Conservation (phyloP, 768 basidiomycete genomes). For the Tylopilus vinaceipallidus region DNA sequence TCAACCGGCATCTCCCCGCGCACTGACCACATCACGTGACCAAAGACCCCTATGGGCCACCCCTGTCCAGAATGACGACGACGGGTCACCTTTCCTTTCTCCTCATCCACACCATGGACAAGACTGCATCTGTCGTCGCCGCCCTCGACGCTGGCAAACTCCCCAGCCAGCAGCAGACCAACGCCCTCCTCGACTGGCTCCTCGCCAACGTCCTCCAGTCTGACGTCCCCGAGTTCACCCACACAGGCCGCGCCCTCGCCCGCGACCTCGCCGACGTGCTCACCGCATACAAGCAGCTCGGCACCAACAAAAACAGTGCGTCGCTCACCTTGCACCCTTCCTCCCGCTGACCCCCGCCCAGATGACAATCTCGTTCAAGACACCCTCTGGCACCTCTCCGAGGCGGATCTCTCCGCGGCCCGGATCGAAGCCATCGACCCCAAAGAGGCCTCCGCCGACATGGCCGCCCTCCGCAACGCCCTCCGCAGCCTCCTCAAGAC, state of each 20-base stretch:
- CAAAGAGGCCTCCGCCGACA: conserved; percentile 49
- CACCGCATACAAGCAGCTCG: conserved; percentile 55
- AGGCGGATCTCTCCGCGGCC: conserved; percentile 48
- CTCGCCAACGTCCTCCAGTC: conserved; percentile 46
- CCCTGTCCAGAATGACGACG: conserved; percentile 9
- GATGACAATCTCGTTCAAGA: conserved; percentile 66
- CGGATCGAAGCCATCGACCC: conserved; percentile 37
- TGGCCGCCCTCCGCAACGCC: conserved; percentile 47
- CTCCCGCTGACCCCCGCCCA: conserved; percentile 23
- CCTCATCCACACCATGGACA: conserved; percentile 42
- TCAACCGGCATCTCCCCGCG: conserved; percentile 13
- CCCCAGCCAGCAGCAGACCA: conserved; percentile 58
- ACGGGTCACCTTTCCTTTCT: conserved; percentile 7
- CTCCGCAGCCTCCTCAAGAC: conserved; percentile 51
- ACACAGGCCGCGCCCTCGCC: conserved; percentile 53
- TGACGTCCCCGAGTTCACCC: conserved; percentile 38
- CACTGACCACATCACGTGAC: conserved; percentile 32
- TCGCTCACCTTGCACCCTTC: background rate
- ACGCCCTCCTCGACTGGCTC: conserved; percentile 52
- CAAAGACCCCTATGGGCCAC: conserved; percentile 25
- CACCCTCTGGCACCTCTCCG: conserved; percentile 60
- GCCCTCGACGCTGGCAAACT: conserved; percentile 72
- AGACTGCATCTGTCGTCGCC: conserved; percentile 54
- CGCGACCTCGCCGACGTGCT: conserved; percentile 50
- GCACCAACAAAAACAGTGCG: conserved; percentile 56